A percentile compares a stretch with the other conserved stretches of the same genome.
Evolutionary conservation across 2,329 filamentous ascomycete genomes (phyloP).

Genomic region (Cladophialophora yegresii): DNA sequence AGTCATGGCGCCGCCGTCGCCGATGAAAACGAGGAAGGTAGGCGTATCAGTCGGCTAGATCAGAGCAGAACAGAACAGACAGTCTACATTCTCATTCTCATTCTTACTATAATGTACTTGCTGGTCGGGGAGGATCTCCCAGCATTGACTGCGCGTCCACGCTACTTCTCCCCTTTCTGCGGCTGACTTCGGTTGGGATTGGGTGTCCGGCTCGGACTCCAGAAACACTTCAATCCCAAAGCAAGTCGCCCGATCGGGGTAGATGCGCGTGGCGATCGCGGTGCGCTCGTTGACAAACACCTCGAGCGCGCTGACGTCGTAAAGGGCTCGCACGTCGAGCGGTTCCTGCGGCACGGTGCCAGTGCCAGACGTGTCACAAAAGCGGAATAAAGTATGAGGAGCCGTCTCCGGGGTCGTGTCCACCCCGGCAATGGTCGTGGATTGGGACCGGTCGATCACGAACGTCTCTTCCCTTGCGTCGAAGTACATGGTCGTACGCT

Average conservation of each 20-base stretch:
- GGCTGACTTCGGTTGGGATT: not conserved
- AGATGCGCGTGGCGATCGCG: constrained; percentile 46
- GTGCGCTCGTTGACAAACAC: constrained; percentile 51
- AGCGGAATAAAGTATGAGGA: constrained; percentile 51
- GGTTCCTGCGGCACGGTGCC: constrained; percentile 38
- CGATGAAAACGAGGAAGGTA: not conserved
- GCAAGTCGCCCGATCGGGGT: constrained; percentile 30
- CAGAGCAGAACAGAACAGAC: not conserved
- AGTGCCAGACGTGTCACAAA: constrained; percentile 15
- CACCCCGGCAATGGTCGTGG: constrained; percentile 38
- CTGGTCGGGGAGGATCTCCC: not conserved
- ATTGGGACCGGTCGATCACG: constrained; percentile 44
- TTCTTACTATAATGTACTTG: not conserved
- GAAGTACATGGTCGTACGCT: constrained; percentile 47
- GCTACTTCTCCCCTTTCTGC: not conserved
- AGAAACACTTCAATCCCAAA: not conserved
- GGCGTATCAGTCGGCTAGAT: not conserved
- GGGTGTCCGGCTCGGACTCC: not conserved
- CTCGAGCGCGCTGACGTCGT: constrained; percentile 49
- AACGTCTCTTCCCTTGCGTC: constrained; percentile 45
- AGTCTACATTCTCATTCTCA: not conserved
- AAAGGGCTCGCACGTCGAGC: constrained; percentile 46
- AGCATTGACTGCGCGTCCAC: not conserved
- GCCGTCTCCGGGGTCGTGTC: constrained; percentile 43
- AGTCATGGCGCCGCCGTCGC: not conserved